These are phyloP conservation scores for Camelina laxa DNA, from an alignment of 345 rosid genomes.

Conservation along the genomic window DNA sequence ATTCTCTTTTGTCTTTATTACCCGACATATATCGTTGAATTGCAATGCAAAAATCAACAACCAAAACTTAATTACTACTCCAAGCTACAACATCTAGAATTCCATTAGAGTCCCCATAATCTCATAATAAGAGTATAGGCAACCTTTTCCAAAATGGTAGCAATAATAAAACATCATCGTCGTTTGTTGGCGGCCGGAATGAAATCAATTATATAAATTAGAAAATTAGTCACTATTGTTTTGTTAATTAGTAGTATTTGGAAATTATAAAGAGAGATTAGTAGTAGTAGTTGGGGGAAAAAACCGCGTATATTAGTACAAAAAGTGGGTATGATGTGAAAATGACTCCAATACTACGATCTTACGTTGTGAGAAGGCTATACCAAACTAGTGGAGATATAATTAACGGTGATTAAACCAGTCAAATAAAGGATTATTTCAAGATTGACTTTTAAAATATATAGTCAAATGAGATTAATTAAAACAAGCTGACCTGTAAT, in stretches of 20 bases:
- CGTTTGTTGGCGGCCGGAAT: not conserved
- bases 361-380: not conserved
- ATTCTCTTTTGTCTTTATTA: not conserved
- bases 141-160: not conserved
- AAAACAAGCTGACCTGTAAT: constrained; percentile 55
- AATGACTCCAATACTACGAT: constrained; percentile 14
- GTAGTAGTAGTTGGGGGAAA: constrained; percentile 1
- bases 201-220: not conserved
- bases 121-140: not conserved
- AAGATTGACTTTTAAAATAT: constrained; percentile 16
- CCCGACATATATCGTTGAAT: not conserved
- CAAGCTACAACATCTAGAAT: constrained; percentile 2
- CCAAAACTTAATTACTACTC: constrained; percentile 3
- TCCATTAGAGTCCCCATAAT: not conserved
- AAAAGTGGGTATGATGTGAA: constrained; percentile 15
- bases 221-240: not conserved
- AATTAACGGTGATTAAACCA: not conserved
- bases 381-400: not conserved
- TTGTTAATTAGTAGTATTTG: too few species aligned
- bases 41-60: not conserved
- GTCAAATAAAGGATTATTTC: constrained; percentile 9
- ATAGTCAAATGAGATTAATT: not conserved
- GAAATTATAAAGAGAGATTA: not conserved
- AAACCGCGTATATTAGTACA: not conserved
- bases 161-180: not conserved